Evolutionary conservation across 768 basidiomycete species (phyloP).

Genomic region (Mycena albidolilacea): DNA sequence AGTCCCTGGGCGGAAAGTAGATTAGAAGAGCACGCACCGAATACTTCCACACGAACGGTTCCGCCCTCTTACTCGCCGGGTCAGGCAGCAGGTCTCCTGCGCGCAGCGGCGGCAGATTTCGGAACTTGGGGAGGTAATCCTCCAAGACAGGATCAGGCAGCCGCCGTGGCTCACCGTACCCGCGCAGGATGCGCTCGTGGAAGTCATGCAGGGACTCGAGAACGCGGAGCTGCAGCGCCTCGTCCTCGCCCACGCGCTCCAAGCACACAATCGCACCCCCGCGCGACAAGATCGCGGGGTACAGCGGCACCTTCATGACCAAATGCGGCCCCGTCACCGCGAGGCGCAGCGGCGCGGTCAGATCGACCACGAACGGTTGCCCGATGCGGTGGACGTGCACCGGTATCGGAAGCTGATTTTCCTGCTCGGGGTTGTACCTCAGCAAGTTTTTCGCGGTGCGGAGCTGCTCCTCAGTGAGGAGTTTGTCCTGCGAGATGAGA

Average conservation of each 20-base stretch:
- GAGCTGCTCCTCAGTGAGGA: slow-evolving; percentile 4
- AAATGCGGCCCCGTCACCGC: background rate
- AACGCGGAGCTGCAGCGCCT: slow-evolving; percentile 4
- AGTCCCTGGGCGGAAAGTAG: background rate
- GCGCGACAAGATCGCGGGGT: background rate
- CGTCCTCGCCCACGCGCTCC: background rate
- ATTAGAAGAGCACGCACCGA: background rate
- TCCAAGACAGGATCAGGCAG: background rate
- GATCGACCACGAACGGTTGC: slow-evolving; percentile 10
- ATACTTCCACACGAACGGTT: background rate
- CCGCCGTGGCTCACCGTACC: background rate
- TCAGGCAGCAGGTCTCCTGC: background rate
- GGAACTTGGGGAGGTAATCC: background rate
- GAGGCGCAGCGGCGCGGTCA: background rate
- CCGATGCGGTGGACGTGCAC: background rate
- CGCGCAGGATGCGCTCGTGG: background rate
- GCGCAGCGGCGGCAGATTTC: background rate
- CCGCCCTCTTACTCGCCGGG: background rate
- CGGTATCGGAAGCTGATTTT: accelerated
- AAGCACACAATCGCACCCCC: slow-evolving; percentile 15
- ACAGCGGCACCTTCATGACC: background rate
- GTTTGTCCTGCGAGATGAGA: background rate
- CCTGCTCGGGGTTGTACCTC: background rate
- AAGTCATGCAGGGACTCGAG: background rate
- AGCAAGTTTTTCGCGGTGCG: background rate